Evolutionary conservation across 2,329 filamentous ascomycete species (phyloP).

Genomic region (Berkeleyomyces rouxiae): DNA sequence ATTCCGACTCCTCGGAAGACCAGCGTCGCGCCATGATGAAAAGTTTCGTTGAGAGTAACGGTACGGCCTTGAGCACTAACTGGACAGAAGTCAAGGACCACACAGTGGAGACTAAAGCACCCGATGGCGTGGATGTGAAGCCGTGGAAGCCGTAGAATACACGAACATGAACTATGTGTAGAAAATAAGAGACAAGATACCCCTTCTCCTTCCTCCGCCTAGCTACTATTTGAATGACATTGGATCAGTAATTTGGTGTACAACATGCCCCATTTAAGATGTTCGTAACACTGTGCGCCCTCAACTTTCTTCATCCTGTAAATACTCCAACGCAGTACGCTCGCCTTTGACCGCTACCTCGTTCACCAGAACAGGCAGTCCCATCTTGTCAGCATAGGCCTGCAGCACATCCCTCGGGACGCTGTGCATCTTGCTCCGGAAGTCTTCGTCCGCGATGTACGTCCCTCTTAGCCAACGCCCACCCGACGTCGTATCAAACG

Average conservation of each 20-base stretch:
- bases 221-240: not conserved
- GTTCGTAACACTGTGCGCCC: not conserved
- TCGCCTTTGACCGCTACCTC: constrained; percentile 2
- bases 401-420: constrained; percentile 8
- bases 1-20: constrained; percentile 58
- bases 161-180: not conserved
- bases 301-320: not conserved
- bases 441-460: constrained; percentile 49
- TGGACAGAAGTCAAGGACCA: constrained; percentile 67
- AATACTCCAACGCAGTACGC: constrained; percentile 10
- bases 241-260: not conserved
- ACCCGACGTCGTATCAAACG: constrained; percentile 52
- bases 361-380: constrained; percentile 2
- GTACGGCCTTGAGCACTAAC: constrained; percentile 80
- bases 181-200: not conserved
- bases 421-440: constrained; percentile 21
- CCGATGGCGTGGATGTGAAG: constrained; percentile 62
- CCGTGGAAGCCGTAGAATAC: constrained; percentile 35
- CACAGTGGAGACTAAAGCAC: constrained; percentile 55
- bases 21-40: constrained; percentile 93
- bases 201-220: not conserved
- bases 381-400: constrained; percentile 11
- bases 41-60: constrained; percentile 86
- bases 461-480: constrained; percentile 71
- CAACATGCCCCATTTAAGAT: not conserved